phyloP scores from a whole-genome alignment of 331 rosid species.

The Acacia pycnantha region DNA sequence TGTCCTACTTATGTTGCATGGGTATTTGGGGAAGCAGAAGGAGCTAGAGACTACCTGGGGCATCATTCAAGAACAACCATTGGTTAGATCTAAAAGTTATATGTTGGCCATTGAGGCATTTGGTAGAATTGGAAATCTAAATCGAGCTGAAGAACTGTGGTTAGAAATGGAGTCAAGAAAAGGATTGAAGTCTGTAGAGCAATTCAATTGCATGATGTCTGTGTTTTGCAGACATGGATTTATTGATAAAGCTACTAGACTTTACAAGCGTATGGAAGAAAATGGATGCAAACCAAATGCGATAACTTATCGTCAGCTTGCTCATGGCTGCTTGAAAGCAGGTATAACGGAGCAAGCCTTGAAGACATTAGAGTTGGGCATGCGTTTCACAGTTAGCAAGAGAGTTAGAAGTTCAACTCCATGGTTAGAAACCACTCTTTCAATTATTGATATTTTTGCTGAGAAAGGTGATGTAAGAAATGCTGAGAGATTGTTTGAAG shows the following conservation, averaged over 20 bases:
- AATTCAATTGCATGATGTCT: constrained; percentile 73
- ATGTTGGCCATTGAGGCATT: constrained; percentile 83
- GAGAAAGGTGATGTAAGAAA: constrained; percentile 74
- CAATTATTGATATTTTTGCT: constrained; percentile 65
- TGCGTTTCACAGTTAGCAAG: constrained; percentile 43
- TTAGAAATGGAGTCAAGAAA: constrained; percentile 62
- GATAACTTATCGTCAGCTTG: constrained; percentile 78
- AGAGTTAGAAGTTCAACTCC: constrained; percentile 71
- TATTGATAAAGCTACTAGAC: constrained; percentile 54
- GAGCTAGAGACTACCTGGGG: constrained; percentile 76
- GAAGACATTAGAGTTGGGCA: constrained; percentile 66
- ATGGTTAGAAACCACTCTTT: constrained; percentile 90
- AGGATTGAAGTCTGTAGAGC: constrained; percentile 68
- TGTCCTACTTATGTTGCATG: constrained; percentile 68
- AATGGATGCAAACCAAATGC: constrained; percentile 80
- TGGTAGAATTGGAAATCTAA: constrained; percentile 65
- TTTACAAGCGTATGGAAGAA: constrained; percentile 56
- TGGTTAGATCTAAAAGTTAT: constrained; percentile 76
- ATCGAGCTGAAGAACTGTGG: constrained; percentile 85
- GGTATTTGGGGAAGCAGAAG: constrained; percentile 69
- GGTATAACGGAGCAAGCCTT: constrained; percentile 66
- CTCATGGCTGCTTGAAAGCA: constrained; percentile 81
- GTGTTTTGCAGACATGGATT: constrained; percentile 77
- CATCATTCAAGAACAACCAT: constrained; percentile 54
- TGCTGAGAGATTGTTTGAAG: constrained; percentile 73